Percentiles rank a stretch among this genome's conserved stretches.
phyloP scores from a whole-genome alignment of 306 rosid species.

The Begonia masoniana region DNA sequence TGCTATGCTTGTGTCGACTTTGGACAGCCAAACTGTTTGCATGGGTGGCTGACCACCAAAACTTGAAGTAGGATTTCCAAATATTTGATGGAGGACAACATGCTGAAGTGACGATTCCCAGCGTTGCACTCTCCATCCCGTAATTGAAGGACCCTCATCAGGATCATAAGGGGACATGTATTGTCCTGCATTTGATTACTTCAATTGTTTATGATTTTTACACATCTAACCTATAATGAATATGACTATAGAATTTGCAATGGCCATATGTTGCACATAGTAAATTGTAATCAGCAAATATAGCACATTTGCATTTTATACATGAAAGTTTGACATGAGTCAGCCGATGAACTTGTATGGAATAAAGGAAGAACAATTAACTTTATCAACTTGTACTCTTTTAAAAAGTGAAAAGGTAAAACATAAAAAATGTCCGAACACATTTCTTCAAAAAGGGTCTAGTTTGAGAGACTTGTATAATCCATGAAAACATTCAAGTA shows the following conservation, averaged over 20 bases:
- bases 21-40: slow-evolving; percentile 99
- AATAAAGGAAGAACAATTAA: too few relatives aligned
- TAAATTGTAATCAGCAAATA: background rate
- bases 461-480: too few relatives aligned
- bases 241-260: background rate
- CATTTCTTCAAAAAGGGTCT: too few relatives aligned
- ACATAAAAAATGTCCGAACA: too few relatives aligned
- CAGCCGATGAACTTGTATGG: too few relatives aligned
- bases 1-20: slow-evolving; percentile 75
- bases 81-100: slow-evolving; percentile 95
- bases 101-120: slow-evolving; percentile 95
- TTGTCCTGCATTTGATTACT: slow-evolving; percentile 52
- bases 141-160: slow-evolving; percentile 94
- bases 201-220: background rate
- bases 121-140: slow-evolving; percentile 99
- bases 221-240: background rate
- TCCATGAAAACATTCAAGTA: too few relatives aligned
- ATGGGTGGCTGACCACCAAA: slow-evolving; percentile 93
- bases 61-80: slow-evolving; percentile 87
- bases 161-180: slow-evolving; percentile 99
- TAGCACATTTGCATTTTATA: background rate
- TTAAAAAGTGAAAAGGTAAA: too few relatives aligned
- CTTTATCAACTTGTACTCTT: too few relatives aligned
- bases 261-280: background rate
- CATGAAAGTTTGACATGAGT: background rate